A percentile compares a stretch with the other conserved stretches of the same genome.
Conservation (phyloP, 495 filamentous ascomycete genomes). For the Neurospora sp. region DNA sequence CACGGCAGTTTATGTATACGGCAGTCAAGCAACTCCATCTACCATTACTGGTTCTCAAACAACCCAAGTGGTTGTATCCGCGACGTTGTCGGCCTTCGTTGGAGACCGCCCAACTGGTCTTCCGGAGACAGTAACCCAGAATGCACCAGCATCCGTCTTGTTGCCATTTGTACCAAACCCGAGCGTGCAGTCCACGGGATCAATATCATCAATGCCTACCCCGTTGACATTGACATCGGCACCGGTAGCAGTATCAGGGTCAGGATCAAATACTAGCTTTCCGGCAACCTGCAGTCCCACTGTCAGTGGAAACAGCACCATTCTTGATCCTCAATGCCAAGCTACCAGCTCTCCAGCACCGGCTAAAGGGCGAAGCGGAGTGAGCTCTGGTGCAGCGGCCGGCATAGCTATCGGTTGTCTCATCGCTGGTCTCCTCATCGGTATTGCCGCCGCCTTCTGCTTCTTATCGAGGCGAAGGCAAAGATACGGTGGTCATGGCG, state of each 20-base stretch:
- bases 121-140: not conserved
- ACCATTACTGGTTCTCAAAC: not conserved
- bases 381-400: conserved; percentile 10
- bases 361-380: not conserved
- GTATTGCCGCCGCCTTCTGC: conserved; percentile 8
- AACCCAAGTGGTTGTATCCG: not conserved
- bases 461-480: conserved; percentile 8
- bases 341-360: not conserved
- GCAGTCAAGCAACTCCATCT: not conserved
- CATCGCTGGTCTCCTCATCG: conserved; percentile 18
- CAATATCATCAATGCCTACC: not conserved
- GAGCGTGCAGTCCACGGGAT: not conserved
- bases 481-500: not conserved
- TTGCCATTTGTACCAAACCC: not conserved
- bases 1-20: not conserved
- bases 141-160: not conserved
- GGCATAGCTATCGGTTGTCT: conserved; percentile 21
- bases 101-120: not conserved
- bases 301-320: not conserved
- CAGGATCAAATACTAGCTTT: not conserved
- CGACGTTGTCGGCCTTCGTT: not conserved
- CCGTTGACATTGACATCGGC: not conserved
- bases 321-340: not conserved
- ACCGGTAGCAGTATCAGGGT: not conserved
- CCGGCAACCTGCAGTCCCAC: not conserved